Evolutionary conservation across 768 basidiomycete genomes (phyloP).

Genomic region (Rhizopogon vinicolor): DNA sequence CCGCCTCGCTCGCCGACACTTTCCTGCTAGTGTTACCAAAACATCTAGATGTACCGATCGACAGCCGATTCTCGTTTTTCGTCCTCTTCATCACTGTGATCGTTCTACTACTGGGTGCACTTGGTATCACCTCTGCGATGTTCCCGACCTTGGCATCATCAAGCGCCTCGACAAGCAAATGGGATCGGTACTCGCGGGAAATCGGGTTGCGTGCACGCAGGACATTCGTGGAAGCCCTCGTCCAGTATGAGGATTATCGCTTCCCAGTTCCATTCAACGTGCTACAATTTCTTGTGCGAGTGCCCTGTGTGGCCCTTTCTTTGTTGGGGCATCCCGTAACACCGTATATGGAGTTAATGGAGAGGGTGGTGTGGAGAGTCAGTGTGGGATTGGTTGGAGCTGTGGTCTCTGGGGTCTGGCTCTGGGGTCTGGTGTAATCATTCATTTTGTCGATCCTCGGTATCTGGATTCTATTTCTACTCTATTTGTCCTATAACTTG

Average conservation of each 20-base stretch:
- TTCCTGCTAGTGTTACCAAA: conserved; percentile 13
- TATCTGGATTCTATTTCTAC: neutral
- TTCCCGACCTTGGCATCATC: conserved; percentile 8
- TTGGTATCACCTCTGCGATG: conserved; percentile 27
- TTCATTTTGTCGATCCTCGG: neutral
- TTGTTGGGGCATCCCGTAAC: conserved; percentile 15
- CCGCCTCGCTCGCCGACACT: conserved; percentile 41
- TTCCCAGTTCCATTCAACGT: conserved; percentile 55
- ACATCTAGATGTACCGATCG: conserved; percentile 31
- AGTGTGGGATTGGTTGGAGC: conserved; percentile 35
- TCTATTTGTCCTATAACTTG: neutral
- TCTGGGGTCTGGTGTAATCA: conserved; percentile 17
- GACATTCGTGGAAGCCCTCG: conserved; percentile 32
- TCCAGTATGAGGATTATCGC: conserved; percentile 31
- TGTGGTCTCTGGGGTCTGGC: conserved; percentile 22
- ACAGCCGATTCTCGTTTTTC: conserved; percentile 42
- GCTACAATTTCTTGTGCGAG: conserved; percentile 14
- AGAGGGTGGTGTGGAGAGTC: conserved; percentile 38
- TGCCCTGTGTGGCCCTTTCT: conserved; percentile 1
- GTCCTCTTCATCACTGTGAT: conserved; percentile 31
- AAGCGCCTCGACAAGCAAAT: conserved; percentile 16
- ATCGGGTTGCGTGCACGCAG: conserved; percentile 43
- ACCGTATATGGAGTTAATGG: conserved; percentile 10
- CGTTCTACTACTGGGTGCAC: conserved; percentile 28
- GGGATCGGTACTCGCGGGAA: conserved; percentile 45